Base-by-base conservation (phyloP, 768 basidiomycete genomes). In the Boletus rufocinnamomeus region DNA sequence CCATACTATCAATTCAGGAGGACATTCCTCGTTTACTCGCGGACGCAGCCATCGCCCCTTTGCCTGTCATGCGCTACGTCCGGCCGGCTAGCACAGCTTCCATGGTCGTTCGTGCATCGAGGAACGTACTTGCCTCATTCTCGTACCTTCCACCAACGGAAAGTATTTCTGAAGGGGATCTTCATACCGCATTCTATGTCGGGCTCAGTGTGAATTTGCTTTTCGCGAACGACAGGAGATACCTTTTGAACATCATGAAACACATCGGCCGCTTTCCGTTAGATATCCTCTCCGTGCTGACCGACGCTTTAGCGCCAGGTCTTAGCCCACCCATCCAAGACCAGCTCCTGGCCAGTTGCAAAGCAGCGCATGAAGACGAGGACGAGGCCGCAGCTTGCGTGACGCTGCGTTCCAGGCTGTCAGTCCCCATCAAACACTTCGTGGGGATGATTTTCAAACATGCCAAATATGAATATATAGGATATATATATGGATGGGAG, bases 391-490 rank as follows among this genome's bases (percentile, higher is more conserved):
- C 72, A 13, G 38, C 60, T n/a, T 63, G 64, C 25, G 64, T 69
- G 14, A 65, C 58, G 41, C 51, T 64, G 32, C 73, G 75, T 16
- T 74, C 72, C 32, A 62, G 60, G 44, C 37, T 65, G 51, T 41
- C 50, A 17, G 37, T 44, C 30, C 41, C 56, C 56, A 68, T 82
- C 13, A 69, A 73, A 62, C 73, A 78, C 63, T 82, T 80, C 56
- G 81, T 82, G 32, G 83, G 83, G 13, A 77, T 80, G 78, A 68
- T 79, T 30, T 80, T 82, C 56, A 63, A 65, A 50, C 81, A 82
- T 62, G 65, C 50, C 40, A 69, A 61, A 48, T 77, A 76, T 52
- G 69, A 66, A 7, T 81, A 82, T 62, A 54, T 71, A 9, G 82
- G 79, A 23, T 78, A 77, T 47, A 77, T 83, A 41, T 71, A 74